phyloP scores from a whole-genome alignment of 139 green algal species.

The Chlorella sp. region DNA sequence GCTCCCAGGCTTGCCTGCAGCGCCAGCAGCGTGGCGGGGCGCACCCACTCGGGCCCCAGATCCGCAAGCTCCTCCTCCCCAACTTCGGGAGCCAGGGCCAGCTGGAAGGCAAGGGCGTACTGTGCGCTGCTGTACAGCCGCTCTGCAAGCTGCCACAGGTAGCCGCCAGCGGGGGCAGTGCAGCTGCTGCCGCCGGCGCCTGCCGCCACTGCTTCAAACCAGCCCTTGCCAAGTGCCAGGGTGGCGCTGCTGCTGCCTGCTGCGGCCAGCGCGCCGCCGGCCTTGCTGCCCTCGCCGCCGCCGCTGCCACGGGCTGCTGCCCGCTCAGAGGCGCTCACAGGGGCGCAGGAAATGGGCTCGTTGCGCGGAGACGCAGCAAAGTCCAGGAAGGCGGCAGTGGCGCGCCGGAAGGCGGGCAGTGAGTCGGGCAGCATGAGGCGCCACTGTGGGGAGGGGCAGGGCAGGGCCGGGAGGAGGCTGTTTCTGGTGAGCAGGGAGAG shows the following conservation, averaged over 20 bases:
- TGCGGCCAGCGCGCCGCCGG: neutral
- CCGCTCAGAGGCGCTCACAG: conserved; percentile 26
- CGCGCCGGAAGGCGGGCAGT: conserved; percentile 29
- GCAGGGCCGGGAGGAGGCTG: too few species aligned
- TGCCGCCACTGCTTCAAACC: conserved; percentile 25
- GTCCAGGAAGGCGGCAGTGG: conserved; percentile 44
- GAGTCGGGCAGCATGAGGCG: conserved; percentile 34
- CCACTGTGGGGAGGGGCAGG: conserved; percentile 9
- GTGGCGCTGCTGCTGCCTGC: neutral
- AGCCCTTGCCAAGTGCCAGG: neutral
- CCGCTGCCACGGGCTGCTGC: neutral
- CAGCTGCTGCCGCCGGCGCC: neutral
- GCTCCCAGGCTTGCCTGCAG: conserved; percentile 14
- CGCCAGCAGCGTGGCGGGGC: conserved; percentile 3
- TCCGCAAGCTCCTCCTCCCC: conserved; percentile 37
- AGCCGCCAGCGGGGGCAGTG: neutral
- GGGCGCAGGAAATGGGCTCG: neutral
- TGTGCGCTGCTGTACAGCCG: conserved; percentile 33
- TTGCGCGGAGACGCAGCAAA: neutral
- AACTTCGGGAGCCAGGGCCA: conserved; percentile 44
- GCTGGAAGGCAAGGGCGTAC: conserved; percentile 39
- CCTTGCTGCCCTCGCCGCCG: neutral
- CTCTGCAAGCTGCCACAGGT: conserved; percentile 32
- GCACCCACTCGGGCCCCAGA: conserved; percentile 42
- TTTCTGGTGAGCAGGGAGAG: neutral